phyloP scores from a whole-genome alignment of 2,329 filamentous ascomycete species.

The Cladosporium phlei region DNA sequence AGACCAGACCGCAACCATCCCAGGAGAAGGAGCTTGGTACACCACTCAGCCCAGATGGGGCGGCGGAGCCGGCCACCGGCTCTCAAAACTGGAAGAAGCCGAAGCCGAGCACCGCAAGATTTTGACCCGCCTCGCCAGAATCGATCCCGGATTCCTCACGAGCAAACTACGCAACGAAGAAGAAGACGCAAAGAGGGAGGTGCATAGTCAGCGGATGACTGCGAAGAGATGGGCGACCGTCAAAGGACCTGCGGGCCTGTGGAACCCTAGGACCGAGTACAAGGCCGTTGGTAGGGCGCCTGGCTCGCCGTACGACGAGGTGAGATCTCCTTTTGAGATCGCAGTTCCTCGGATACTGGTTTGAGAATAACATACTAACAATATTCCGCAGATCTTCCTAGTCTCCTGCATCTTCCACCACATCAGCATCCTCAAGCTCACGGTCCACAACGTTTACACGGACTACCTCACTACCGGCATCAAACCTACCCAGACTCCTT shows the following conservation, averaged over 20 bases:
- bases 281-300: slow-evolving; percentile 52
- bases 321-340: too few relatives aligned
- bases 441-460: slow-evolving; percentile 53
- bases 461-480: slow-evolving; percentile 48
- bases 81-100: slow-evolving; percentile 31
- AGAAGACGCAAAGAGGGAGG: slow-evolving; percentile 23
- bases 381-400: slow-evolving; percentile 50
- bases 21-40: slow-evolving; percentile 59
- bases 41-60: slow-evolving; percentile 54
- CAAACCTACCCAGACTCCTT: slow-evolving; percentile 25
- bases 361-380: background rate
- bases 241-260: slow-evolving; percentile 45
- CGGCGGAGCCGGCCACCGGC: slow-evolving; percentile 46
- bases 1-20: slow-evolving; percentile 45
- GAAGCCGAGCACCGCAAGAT: slow-evolving; percentile 31
- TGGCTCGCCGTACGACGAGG: slow-evolving; percentile 39
- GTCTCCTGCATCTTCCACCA: slow-evolving; percentile 60
- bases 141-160: too few relatives aligned
- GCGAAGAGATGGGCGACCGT: slow-evolving; percentile 51
- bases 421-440: slow-evolving; percentile 54
- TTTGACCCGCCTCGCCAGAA: background rate
- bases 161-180: too few relatives aligned
- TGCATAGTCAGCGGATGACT: slow-evolving; percentile 37
- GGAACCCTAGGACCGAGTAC: slow-evolving; percentile 55
- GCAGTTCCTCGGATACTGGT: too few relatives aligned